These are phyloP conservation scores for Fonsecaea pugnacius DNA, from an alignment of 2,329 filamentous ascomycete species.

Conservation along the genomic window DNA sequence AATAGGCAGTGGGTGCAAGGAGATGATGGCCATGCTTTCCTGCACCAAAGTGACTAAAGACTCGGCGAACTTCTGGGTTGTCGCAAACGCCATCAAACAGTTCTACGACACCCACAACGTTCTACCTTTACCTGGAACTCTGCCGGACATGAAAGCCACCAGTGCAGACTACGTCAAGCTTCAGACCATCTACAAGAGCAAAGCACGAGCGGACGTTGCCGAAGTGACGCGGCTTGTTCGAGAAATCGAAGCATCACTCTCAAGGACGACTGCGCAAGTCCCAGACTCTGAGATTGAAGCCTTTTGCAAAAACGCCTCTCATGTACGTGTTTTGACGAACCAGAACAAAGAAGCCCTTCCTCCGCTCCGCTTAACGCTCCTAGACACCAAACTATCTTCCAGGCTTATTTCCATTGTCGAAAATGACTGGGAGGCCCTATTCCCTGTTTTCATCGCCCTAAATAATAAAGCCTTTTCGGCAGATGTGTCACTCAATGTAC, in stretches of 20 bases:
- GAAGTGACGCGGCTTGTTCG: constrained; percentile 73
- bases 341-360: constrained; percentile 47
- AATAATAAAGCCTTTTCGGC: constrained; percentile 43
- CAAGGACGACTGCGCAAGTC: constrained; percentile 53
- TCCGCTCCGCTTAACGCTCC: constrained; percentile 25
- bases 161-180: constrained; percentile 86
- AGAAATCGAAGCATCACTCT: constrained; percentile 55
- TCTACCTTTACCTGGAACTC: constrained; percentile 80
- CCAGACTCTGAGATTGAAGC: constrained; percentile 77
- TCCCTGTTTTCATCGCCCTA: constrained; percentile 73
- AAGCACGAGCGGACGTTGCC: constrained; percentile 76
- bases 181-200: constrained; percentile 89
- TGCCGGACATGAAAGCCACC: constrained; percentile 98
- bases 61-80: constrained; percentile 81
- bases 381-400: constrained; percentile 28
- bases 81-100: constrained; percentile 74
- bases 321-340: constrained; percentile 83
- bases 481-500: constrained; percentile 40
- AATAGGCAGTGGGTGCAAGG: constrained; percentile 70
- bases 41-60: constrained; percentile 50
- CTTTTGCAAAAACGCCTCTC: constrained; percentile 94
- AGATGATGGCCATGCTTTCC: constrained; percentile 76
- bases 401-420: constrained; percentile 37
- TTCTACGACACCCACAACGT: constrained; percentile 76
- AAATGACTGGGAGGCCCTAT: constrained; percentile 61